Base-by-base conservation (phyloP, 345 rosid species). In the Psidium guajava region DNA sequence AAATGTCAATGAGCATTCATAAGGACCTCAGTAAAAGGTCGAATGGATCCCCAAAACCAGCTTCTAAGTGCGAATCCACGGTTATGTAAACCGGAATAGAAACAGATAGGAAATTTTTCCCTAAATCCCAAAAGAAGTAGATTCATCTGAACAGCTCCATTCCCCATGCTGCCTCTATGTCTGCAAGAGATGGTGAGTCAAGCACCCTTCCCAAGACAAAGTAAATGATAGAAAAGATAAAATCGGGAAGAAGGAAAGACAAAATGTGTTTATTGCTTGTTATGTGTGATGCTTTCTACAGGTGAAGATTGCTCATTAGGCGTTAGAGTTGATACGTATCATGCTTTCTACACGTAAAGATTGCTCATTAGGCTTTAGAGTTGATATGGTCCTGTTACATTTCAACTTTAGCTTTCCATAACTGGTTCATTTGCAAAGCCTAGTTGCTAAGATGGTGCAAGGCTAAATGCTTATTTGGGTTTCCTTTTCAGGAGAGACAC, bases 401-500 rank as follows among this genome's bases (percentile, higher is more conserved):
- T 64, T 22, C 44, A 64, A 64, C 75, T 32, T 64, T 5, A 64
- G 40, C 6, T 64, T 64, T 64, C 44, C 75, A 32, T 64, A 64
- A 32, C 18, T 24, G 32, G 28, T 32, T 64, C 36, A 40, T 64
- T 16, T 64, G 77, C 77, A 8, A 7, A 64, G 77, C 77, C 77
- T 18, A 16, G 32, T 61, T 32, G 44, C 44, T 64, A 16, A 36
- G 75, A 64, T 64, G 44, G 77, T 64, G 44, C 7, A 42, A 32
- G 44, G 58, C 54, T 47, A 40, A 55, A 47, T 56, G 75, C 24
- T 83, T 15, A 20, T 11, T 50, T 84, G 81, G 9, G 24, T 85
- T 85, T 21, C 51, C 88, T 40, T 83, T 91, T 84, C 99, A 97
- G 99, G 99, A 97, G 88, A 92, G 97, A 91, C 93, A 83, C 91